Percentiles rank a stretch among this genome's conserved stretches.
These are phyloP conservation scores for Suhomyces bribrorum DNA, from an alignment of 1,139 yeast genomes.

Conservation along the genomic window DNA sequence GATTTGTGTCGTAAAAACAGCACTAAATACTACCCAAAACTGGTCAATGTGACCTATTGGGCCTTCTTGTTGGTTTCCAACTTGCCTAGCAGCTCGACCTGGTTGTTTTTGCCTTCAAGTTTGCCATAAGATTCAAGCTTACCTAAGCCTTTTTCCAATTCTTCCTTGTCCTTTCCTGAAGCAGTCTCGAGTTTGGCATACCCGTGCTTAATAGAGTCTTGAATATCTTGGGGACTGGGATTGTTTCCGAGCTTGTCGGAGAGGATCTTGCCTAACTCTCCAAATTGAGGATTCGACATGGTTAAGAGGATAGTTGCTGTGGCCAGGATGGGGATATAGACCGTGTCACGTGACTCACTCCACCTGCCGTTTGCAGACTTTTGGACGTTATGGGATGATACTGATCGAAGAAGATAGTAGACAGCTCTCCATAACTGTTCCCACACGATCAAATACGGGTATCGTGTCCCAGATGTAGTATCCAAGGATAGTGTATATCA, in stretches of 20 bases:
- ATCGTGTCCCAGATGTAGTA: too few species aligned
- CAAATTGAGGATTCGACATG: constrained; percentile 19
- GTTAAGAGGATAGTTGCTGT: background rate
- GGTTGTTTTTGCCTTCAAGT: constrained; percentile 6
- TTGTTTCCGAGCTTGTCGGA: constrained; percentile 15
- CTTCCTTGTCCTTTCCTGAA: constrained; percentile 12
- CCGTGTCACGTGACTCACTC: too few species aligned
- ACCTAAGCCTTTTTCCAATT: constrained; percentile 13
- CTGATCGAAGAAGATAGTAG: too few species aligned
- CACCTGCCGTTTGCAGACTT: background rate
- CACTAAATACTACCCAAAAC: too few species aligned
- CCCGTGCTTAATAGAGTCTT: constrained; percentile 13
- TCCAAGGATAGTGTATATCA: too few species aligned
- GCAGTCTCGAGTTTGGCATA: constrained; percentile 14
- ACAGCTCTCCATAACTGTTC: too few species aligned
- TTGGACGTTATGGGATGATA: background rate
- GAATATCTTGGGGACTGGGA: constrained; percentile 11
- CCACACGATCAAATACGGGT: too few species aligned
- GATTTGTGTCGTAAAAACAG: too few species aligned
- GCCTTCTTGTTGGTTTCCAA: constrained; percentile 10
- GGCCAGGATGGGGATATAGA: constrained; percentile 1
- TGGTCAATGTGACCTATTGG: background rate
- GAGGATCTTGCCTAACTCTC: constrained; percentile 27
- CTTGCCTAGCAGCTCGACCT: constrained; percentile 10
- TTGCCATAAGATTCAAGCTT: constrained; percentile 14